phyloP scores from a whole-genome alignment of 768 basidiomycete species.

The Naganishia antarctica region DNA sequence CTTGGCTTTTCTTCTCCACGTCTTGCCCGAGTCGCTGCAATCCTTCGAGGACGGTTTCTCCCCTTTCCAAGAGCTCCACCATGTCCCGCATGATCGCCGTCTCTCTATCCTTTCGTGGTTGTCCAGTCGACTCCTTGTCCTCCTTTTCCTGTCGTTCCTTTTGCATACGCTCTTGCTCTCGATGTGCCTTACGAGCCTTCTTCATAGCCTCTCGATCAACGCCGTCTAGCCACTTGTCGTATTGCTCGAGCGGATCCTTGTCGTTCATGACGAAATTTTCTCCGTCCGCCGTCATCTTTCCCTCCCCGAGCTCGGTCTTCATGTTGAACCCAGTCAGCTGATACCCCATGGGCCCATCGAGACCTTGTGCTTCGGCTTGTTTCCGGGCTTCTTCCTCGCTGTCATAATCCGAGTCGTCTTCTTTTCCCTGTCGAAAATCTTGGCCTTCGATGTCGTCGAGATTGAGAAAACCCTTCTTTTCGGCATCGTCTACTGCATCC shows the following conservation, averaged over 20 bases:
- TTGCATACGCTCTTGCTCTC: slow-evolving; percentile 64
- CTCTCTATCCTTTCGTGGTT: slow-evolving; percentile 37
- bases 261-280: slow-evolving; percentile 64
- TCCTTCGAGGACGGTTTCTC: slow-evolving; percentile 85
- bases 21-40: slow-evolving; percentile 70
- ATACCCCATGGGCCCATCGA: slow-evolving; percentile 67
- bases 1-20: slow-evolving; percentile 35
- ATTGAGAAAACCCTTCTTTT: slow-evolving; percentile 63
- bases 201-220: slow-evolving; percentile 79
- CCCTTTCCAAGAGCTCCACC: slow-evolving; percentile 70
- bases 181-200: slow-evolving; percentile 69
- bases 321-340: slow-evolving; percentile 96
- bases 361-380: slow-evolving; percentile 54
- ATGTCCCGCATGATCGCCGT: slow-evolving; percentile 52
- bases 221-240: slow-evolving; percentile 93
- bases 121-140: slow-evolving; percentile 50
- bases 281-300: slow-evolving; percentile 92
- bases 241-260: slow-evolving; percentile 81
- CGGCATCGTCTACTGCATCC: slow-evolving; percentile 50
- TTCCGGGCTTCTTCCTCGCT: slow-evolving; percentile 59
- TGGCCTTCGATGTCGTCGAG: slow-evolving; percentile 96
- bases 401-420: slow-evolving; percentile 54
- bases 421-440: slow-evolving; percentile 59
- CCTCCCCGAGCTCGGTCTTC: slow-evolving; percentile 98
- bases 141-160: slow-evolving; percentile 70